These are phyloP conservation scores for Lycium barbarum DNA, from an alignment of 257 asterid species.

Conservation along the genomic window DNA sequence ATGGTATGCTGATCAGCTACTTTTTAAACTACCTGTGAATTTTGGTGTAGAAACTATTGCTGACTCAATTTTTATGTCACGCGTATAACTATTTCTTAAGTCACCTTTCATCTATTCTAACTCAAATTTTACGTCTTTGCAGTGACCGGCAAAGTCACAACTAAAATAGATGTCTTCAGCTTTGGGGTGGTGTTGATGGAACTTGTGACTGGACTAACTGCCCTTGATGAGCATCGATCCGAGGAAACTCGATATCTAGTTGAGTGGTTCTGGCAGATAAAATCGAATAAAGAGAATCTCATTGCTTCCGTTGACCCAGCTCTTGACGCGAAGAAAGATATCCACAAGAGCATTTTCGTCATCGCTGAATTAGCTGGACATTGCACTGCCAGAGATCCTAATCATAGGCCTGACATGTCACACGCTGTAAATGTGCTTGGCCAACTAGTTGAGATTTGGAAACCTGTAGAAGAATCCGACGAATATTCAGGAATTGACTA, in stretches of 20 bases:
- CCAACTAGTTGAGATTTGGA: slow-evolving; percentile 66
- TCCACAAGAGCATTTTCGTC: slow-evolving; percentile 47
- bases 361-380: slow-evolving; percentile 74
- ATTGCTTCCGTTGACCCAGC: slow-evolving; percentile 66
- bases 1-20: neutral
- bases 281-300: slow-evolving; percentile 46
- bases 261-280: slow-evolving; percentile 77
- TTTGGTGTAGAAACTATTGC: neutral
- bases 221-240: slow-evolving; percentile 71
- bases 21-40: neutral
- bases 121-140: slow-evolving; percentile 11
- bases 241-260: slow-evolving; percentile 76
- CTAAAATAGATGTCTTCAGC: slow-evolving; percentile 86
- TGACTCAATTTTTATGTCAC: neutral
- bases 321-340: slow-evolving; percentile 55
- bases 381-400: slow-evolving; percentile 78
- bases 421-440: slow-evolving; percentile 64
- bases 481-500: slow-evolving; percentile 44
- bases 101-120: slow-evolving; percentile 22
- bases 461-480: slow-evolving; percentile 54
- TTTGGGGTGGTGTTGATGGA: slow-evolving; percentile 84
- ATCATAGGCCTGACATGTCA: slow-evolving; percentile 85
- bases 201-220: slow-evolving; percentile 68
- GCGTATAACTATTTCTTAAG: neutral
- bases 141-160: slow-evolving; percentile 82